phyloP scores from a whole-genome alignment of 2,329 filamentous ascomycete species.

The Pochonia chlamydosporia region DNA sequence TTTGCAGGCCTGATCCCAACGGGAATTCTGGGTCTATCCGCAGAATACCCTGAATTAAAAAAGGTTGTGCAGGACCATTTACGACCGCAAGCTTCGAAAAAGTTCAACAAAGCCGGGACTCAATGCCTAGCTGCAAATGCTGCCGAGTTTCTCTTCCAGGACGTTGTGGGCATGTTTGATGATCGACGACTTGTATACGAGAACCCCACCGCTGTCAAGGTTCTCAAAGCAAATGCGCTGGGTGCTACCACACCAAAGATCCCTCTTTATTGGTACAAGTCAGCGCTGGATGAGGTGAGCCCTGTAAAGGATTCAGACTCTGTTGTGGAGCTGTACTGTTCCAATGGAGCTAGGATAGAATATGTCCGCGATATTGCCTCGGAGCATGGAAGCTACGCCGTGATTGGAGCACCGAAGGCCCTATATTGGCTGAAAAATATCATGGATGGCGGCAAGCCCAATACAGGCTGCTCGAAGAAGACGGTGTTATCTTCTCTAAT shows the following conservation, averaged over 20 bases:
- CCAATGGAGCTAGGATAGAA: background rate
- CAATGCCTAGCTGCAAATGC: slow-evolving; percentile 20
- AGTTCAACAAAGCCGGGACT: slow-evolving; percentile 20
- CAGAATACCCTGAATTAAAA: slow-evolving; percentile 14
- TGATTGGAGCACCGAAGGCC: background rate
- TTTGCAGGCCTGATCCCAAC: slow-evolving; percentile 16
- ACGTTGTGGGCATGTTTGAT: slow-evolving; percentile 35
- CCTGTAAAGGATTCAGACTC: background rate
- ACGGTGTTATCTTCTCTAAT: background rate
- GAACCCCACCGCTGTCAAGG: background rate
- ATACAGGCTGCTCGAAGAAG: background rate
- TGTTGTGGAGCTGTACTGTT: background rate
- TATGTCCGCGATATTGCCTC: background rate
- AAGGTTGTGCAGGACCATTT: slow-evolving; percentile 12
- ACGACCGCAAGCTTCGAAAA: slow-evolving; percentile 16
- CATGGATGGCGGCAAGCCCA: background rate
- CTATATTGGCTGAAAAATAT: background rate
- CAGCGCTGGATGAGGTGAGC: background rate
- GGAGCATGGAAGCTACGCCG: background rate
- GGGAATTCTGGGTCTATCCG: slow-evolving; percentile 15
- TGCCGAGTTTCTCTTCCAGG: slow-evolving; percentile 22
- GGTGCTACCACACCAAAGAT: background rate
- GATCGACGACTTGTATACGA: slow-evolving; percentile 8
- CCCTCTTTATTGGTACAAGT: slow-evolving; percentile 2
- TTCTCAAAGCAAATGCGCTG: background rate